Percentiles rank a stretch among this genome's conserved stretches.
phyloP scores from a whole-genome alignment of 2,329 filamentous ascomycete species.

The Sporothrix inflata region DNA sequence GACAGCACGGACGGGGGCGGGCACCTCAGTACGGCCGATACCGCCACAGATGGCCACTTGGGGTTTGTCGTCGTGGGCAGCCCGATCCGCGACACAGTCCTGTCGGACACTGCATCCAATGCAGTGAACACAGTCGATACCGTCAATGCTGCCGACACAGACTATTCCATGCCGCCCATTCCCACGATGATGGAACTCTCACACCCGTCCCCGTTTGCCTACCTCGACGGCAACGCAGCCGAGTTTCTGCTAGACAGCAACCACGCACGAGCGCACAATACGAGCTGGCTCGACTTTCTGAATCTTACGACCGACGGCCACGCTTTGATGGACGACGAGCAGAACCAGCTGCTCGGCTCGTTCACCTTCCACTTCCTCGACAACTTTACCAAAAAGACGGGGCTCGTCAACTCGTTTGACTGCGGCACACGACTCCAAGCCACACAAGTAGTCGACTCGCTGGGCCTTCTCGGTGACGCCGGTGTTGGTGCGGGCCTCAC shows the following conservation, averaged over 20 bases:
- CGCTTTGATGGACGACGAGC: background rate
- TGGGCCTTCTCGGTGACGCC: background rate
- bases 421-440: background rate
- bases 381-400: slow-evolving; percentile 15
- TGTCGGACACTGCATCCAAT: background rate
- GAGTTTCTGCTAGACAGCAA: background rate
- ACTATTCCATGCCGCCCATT: background rate
- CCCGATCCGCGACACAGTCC: background rate
- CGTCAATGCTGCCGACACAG: background rate
- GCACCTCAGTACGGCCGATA: background rate
- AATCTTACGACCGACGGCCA: background rate
- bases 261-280: background rate
- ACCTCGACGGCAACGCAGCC: background rate
- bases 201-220: background rate
- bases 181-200: background rate
- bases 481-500: background rate
- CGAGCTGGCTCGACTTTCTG: slow-evolving; percentile 26
- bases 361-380: slow-evolving; percentile 24
- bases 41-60: background rate
- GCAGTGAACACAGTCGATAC: background rate
- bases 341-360: background rate
- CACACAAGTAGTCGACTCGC: background rate
- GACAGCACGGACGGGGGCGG: background rate
- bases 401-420: slow-evolving; percentile 22
- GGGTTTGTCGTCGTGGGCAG: background rate